Percentiles rank a stretch among this genome's conserved stretches.
Conservation (phyloP, 2,329 filamentous ascomycete genomes). For the Talaromyces verruculosus region DNA sequence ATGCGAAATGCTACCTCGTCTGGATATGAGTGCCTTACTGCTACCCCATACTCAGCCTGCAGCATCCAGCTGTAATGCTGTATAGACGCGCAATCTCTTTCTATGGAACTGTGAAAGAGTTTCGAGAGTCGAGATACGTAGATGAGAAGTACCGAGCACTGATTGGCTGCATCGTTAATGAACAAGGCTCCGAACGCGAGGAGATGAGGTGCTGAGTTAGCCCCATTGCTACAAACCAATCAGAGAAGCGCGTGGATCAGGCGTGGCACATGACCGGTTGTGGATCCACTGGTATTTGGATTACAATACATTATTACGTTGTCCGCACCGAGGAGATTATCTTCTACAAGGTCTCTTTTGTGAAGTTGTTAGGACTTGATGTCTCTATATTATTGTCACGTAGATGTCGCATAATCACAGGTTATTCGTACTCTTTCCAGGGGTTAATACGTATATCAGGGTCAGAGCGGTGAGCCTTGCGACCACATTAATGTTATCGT, state of each 20-base stretch:
- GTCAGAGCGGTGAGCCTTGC: not conserved
- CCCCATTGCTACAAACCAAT: not conserved
- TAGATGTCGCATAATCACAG: not conserved
- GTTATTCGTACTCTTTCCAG: not conserved
- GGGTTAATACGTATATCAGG: not conserved
- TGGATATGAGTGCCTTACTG: not conserved
- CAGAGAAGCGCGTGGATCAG: not conserved
- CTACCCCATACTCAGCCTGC: not conserved
- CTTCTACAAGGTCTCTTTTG: not conserved
- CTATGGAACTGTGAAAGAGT: not conserved
- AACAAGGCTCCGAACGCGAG: not conserved
- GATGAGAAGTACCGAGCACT: not conserved
- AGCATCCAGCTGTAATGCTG: not conserved
- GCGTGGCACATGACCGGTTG: not conserved
- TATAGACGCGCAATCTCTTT: not conserved
- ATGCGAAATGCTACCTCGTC: slow-evolving; percentile 2
- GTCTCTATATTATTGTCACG: not conserved
- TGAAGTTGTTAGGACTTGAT: not conserved
- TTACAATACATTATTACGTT: not conserved
- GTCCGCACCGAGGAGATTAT: not conserved
- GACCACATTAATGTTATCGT: not conserved
- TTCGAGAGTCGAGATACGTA: not conserved
- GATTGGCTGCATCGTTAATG: not conserved
- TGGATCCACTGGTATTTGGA: not conserved
- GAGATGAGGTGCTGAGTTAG: not conserved